Evolutionary conservation across 331 rosid genomes (phyloP), one percentile per base, ranked within the genome.

Genomic region (Rhamnella rubrinervis): DNA sequence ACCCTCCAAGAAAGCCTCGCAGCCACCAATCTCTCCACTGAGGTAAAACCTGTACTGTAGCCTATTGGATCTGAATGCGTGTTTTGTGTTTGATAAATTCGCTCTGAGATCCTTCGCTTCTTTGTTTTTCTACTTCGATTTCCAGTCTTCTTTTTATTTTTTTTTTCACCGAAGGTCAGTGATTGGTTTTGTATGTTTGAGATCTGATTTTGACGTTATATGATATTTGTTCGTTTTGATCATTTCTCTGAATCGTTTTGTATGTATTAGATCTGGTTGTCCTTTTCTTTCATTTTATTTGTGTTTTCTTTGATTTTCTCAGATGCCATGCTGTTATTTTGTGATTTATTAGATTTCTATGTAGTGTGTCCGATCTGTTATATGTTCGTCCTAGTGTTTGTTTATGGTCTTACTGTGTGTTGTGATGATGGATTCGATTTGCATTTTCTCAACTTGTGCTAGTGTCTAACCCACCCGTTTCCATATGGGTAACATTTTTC

Each of bases 1-100:
- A 46, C 47, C 72, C 51, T 68, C 69, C 80, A 38, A 20, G 16
- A 60, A 61, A 55, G 49, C 66, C 74, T 75, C 81, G 70, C 71
- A 49, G 74, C 81, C 84, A 50, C 66, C 74, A 25, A 14, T 71
- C 68, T 28, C 65, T 59, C 19, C 59, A 77, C 3, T 21, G 57
- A 80, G 81, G 72, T 67, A 67, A 26, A 28, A 58, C 2, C 40
- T 13, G 8, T 19, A 13, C 2, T 41, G 15, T 47, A n/a, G 13
- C 13, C 51, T 41, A 12, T 6, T 20, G 6, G 52, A 11, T n/a
- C 26, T 25, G n/a, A 1, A 1, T 26, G 44, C 40, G 14, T 28
- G 17, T 57, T 38, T 15, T 17, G 20, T 6, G 12, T 41, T 47
- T 11, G 21, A 11, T 44, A 18, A 0, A n/a, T 56, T 31, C 16